Evolutionary conservation across 2,329 filamentous ascomycete genomes (phyloP).

Genomic region (Chrysoporthe deuterocubensis): DNA sequence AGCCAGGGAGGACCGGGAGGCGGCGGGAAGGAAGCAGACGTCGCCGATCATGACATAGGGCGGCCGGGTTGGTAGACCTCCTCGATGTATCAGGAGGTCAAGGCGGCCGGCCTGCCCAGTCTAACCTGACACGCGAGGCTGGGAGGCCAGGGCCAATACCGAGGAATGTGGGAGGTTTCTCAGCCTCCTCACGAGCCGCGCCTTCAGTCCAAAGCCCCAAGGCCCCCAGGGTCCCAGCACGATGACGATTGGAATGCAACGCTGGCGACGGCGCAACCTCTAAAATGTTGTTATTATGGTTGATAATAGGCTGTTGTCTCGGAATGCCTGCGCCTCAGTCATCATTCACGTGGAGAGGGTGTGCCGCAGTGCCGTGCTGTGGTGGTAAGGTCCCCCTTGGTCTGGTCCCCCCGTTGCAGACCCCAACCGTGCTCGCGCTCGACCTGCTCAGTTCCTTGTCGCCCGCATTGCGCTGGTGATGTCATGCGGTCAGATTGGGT

Average conservation of each 20-base stretch:
- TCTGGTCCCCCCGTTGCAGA: background rate
- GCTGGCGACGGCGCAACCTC: constrained; percentile 1
- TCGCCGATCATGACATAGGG: constrained; percentile 26
- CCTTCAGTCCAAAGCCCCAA: background rate
- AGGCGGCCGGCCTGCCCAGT: background rate
- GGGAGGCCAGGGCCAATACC: background rate
- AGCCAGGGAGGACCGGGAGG: background rate
- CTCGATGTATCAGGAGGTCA: constrained; percentile 17
- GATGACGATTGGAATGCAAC: background rate
- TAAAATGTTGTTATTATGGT: background rate
- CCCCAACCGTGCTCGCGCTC: constrained; percentile 8
- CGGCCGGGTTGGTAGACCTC: background rate
- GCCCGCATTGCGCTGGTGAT: constrained; percentile 15
- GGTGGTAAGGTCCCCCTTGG: background rate
- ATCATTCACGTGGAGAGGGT: constrained; percentile 5
- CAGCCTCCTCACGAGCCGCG: background rate
- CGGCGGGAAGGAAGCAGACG: constrained; percentile 3
- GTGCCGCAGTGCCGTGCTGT: background rate
- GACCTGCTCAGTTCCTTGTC: background rate
- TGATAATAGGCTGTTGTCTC: background rate
- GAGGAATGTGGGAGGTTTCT: background rate
- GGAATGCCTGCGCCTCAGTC: background rate
- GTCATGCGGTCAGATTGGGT: constrained; percentile 12
- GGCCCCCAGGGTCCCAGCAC: background rate
- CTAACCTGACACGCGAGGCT: background rate